A percentile compares a stretch with the other conserved stretches of the same genome.
Conservation (phyloP, 768 basidiomycete genomes). For the Russula sp. region DNA sequence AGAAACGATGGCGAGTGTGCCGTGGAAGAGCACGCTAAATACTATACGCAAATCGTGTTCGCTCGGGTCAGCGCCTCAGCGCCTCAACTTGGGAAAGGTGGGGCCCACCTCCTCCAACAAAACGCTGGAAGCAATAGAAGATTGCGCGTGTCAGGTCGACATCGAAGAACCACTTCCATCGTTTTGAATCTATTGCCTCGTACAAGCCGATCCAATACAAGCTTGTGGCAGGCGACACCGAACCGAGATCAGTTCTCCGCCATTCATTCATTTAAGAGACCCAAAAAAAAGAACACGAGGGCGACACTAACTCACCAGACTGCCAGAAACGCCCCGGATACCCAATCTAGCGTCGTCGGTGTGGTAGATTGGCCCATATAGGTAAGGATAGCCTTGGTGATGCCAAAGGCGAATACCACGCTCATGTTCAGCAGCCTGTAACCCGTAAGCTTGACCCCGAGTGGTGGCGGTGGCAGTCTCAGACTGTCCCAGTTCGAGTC, state of each 20-base stretch:
- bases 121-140: neutral
- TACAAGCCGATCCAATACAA: constrained; percentile 7
- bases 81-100: too few relatives aligned
- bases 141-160: constrained; percentile 1
- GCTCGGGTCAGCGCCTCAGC: too few relatives aligned
- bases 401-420: neutral
- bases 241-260: neutral
- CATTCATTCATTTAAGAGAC: too few relatives aligned
- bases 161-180: constrained; percentile 9
- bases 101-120: constrained; percentile 12
- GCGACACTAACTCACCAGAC: constrained; percentile 4
- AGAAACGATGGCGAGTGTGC: neutral
- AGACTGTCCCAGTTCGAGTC: too few relatives aligned
- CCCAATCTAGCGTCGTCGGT: constrained; percentile 8
- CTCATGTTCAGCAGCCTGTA: constrained; percentile 7
- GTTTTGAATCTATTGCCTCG: neutral
- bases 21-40: neutral
- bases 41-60: too few relatives aligned
- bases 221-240: neutral
- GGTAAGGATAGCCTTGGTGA: neutral
- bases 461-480: neutral
- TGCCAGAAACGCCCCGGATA: neutral
- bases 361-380: constrained; percentile 1
- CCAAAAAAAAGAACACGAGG: too few relatives aligned
- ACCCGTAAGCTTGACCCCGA: constrained; percentile 6